Conservation (phyloP, 768 basidiomycete species). For the Sistotremastrum suecicum region DNA sequence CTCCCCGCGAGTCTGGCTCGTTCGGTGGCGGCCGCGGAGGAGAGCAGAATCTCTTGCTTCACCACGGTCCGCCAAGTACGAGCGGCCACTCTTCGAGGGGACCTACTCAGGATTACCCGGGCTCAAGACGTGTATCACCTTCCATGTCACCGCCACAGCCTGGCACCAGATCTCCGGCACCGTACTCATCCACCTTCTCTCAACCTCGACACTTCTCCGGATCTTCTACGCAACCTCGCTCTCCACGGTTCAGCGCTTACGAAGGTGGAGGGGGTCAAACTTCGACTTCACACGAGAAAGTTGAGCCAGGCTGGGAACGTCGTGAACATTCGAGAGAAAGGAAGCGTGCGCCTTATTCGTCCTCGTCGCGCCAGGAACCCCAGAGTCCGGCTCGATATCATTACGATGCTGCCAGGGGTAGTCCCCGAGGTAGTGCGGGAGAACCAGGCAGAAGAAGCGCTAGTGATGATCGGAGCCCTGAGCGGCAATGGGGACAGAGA, state of each 20-base stretch:
- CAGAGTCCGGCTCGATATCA: conserved; percentile 1
- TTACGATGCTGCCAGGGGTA: conserved; percentile 11
- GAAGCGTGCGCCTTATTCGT: background rate
- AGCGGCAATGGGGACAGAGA: conserved; percentile 39
- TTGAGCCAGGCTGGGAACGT: conserved; percentile 1
- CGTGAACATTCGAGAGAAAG: conserved; percentile 1
- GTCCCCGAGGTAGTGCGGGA: conserved; percentile 5
- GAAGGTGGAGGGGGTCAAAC: too few relatives aligned
- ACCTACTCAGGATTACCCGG: background rate
- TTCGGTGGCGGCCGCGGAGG: conserved; percentile 37
- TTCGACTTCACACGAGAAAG: background rate
- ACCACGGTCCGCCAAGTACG: conserved; percentile 49
- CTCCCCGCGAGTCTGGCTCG: conserved; percentile 16
- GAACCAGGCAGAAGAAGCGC: conserved; percentile 6
- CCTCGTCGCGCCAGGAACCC: conserved; percentile 1
- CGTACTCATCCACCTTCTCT: too few relatives aligned
- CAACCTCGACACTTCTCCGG: too few relatives aligned
- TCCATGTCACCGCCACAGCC: too few relatives aligned
- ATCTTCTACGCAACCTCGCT: too few relatives aligned
- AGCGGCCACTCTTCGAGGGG: conserved; percentile 15
- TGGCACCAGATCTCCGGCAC: too few relatives aligned
- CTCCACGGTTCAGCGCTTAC: too few relatives aligned
- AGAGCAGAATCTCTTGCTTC: conserved; percentile 43
- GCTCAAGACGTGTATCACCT: too few relatives aligned
- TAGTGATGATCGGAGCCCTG: conserved; percentile 37